Evolutionary conservation across 768 basidiomycete genomes (phyloP).

Genomic region (Termitomyces sp.): DNA sequence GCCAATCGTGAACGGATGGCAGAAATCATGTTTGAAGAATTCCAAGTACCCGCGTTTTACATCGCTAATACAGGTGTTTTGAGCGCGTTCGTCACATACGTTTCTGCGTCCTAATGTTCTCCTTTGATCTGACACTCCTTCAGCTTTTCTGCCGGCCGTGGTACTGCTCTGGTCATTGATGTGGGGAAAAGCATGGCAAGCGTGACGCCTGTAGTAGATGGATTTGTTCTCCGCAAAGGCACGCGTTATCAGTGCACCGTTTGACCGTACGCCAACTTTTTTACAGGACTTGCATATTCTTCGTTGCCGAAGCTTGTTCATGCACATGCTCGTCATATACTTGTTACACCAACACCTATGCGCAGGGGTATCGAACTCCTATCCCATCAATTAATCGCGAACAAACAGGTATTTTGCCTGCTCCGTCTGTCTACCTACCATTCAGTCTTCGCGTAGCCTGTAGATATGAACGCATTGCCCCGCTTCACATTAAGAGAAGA

Average conservation of each 20-base stretch:
- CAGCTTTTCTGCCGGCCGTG: conserved; percentile 95
- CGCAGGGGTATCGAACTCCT: conserved; percentile 65
- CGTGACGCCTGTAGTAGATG: conserved; percentile 94
- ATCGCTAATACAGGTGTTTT: conserved; percentile 93
- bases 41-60: conserved; percentile 92
- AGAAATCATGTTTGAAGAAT: conserved; percentile 97
- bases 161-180: conserved; percentile 95
- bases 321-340: conserved; percentile 70
- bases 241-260: conserved; percentile 1
- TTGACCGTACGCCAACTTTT: neutral
- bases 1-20: conserved; percentile 94
- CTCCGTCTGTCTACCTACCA: neutral
- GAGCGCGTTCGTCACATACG: conserved; percentile 65
- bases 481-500: conserved; percentile 74
- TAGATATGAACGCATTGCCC: conserved; percentile 65
- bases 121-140: conserved; percentile 3
- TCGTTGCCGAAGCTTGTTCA: conserved; percentile 77
- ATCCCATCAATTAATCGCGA: conserved; percentile 89
- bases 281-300: conserved; percentile 72
- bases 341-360: conserved; percentile 43
- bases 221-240: conserved; percentile 97
- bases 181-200: conserved; percentile 87
- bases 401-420: conserved; percentile 53
- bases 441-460: conserved; percentile 47
- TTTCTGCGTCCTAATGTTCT: neutral